Conservation (phyloP, 2,329 filamentous ascomycete species). For the Aspergillus tanneri region DNA sequence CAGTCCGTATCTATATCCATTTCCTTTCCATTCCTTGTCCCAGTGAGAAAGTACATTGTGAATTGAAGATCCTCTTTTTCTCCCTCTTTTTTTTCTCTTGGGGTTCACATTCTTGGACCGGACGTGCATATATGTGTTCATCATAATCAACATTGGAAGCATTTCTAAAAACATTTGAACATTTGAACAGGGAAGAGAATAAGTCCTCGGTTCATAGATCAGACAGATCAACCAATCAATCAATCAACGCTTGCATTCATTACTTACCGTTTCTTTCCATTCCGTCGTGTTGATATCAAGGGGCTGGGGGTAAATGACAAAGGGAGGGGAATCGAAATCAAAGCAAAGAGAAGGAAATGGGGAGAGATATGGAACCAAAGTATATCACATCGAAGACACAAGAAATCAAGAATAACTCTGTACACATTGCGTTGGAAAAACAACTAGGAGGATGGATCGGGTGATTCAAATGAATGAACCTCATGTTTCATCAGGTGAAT, state of each 20-base stretch:
- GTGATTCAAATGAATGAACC: too few species aligned
- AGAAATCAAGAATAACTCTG: neutral
- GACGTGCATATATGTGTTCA: neutral
- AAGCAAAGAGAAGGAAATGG: neutral
- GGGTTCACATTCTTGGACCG: neutral
- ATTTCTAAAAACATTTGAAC: neutral
- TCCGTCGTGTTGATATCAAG: neutral
- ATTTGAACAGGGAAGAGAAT: neutral
- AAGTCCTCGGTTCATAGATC: neutral
- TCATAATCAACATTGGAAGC: neutral
- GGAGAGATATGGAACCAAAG: neutral
- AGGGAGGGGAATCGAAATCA: neutral
- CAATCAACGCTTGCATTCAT: constrained; percentile 9
- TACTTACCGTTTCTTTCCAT: constrained; percentile 3
- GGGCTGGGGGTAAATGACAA: neutral
- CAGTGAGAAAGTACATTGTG: too few species aligned
- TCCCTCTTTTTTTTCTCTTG: neutral
- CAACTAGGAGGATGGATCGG: neutral
- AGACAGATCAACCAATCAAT: neutral
- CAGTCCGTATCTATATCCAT: too few species aligned
- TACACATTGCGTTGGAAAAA: neutral
- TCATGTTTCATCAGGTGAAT: constrained; percentile 45
- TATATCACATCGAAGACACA: neutral
- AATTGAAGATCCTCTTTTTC: neutral
- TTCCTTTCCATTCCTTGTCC: too few species aligned